A percentile compares a stretch with the other conserved stretches of the same genome.
These are phyloP conservation scores for Triadica sebifera DNA, from an alignment of 345 rosid species.

Conservation along the genomic window DNA sequence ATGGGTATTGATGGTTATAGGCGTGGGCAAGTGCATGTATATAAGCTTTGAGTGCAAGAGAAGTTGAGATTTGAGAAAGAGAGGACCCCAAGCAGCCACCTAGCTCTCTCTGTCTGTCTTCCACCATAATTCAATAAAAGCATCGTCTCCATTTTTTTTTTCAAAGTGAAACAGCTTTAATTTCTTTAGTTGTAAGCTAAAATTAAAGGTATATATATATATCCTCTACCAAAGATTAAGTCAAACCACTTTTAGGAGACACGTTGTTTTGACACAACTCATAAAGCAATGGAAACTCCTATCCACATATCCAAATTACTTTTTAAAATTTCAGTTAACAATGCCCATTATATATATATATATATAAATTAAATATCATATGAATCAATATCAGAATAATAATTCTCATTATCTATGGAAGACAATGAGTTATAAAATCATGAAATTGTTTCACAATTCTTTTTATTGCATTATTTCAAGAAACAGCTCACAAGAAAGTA, in stretches of 20 bases:
- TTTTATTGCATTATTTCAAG: no score
- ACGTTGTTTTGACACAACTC: slow-evolving; percentile 18
- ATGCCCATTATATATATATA: no score
- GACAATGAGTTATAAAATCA: no score
- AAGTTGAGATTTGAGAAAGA: background rate
- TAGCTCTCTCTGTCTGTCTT: slow-evolving; percentile 5
- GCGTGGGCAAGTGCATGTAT: background rate
- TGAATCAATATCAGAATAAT: no score
- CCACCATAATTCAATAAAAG: background rate
- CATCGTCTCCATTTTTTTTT: background rate
- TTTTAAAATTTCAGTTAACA: no score
- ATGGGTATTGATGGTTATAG: background rate
- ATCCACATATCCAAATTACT: background rate
- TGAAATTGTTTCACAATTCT: no score
- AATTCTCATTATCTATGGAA: no score
- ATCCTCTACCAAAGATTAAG: slow-evolving; percentile 14
- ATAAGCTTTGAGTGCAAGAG: background rate
- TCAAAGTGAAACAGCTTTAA: slow-evolving; percentile 25
- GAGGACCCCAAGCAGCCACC: background rate
- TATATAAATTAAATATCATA: no score
- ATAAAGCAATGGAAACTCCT: background rate
- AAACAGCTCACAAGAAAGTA: no score
- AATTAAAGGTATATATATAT: background rate
- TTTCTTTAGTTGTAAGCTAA: slow-evolving; percentile 20
- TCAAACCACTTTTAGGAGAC: slow-evolving; percentile 27